Conservation (phyloP, 176 grass and related monocot species). For the Musa itinerans region DNA sequence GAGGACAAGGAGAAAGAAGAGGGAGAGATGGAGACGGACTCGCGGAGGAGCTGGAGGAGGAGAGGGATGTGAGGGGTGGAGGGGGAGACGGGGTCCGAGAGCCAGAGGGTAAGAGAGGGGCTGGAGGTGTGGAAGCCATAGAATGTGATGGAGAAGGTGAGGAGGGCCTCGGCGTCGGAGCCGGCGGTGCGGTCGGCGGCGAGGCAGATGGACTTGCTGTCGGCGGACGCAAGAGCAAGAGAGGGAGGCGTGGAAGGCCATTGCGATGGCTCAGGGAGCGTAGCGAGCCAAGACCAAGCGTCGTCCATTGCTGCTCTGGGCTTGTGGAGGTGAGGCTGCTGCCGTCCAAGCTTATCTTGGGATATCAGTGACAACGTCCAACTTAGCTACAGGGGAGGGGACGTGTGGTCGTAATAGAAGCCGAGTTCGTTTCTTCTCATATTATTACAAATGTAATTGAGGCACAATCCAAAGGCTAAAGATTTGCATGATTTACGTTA, state of each 20-base stretch:
- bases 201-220: constrained; percentile 45
- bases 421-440: no score
- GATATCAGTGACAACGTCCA: background rate
- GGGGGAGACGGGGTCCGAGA: constrained; percentile 24
- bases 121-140: constrained; percentile 18
- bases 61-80: constrained; percentile 29
- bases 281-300: constrained; percentile 55
- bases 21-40: constrained; percentile 41
- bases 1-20: constrained; percentile 23
- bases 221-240: constrained; percentile 27
- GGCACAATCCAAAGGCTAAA: no score
- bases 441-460: no score
- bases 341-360: background rate
- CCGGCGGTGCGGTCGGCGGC: constrained; percentile 20
- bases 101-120: constrained; percentile 37
- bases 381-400: background rate
- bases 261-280: constrained; percentile 11
- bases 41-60: constrained; percentile 57
- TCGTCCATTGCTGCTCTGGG: constrained; percentile 42
- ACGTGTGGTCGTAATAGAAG: background rate
- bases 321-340: background rate
- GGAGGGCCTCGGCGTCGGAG: background rate
- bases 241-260: constrained; percentile 18
- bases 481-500: no score
- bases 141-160: constrained; percentile 45